These are phyloP conservation scores for Calycina herbarum DNA, from an alignment of 2,329 filamentous ascomycete genomes.

Conservation along the genomic window DNA sequence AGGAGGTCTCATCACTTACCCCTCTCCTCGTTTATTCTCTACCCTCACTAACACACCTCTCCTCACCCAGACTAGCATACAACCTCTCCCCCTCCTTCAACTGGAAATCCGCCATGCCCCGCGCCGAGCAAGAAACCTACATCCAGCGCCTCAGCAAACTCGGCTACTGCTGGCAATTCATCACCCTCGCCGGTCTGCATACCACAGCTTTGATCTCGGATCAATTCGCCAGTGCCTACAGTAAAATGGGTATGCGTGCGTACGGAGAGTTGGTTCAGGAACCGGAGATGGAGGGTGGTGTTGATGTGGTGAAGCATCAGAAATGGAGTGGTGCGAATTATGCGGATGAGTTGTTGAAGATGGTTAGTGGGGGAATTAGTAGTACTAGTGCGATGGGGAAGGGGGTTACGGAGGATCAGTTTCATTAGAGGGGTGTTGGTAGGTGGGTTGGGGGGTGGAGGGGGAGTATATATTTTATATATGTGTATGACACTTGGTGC, in stretches of 20 bases:
- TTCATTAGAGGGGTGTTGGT: conserved; percentile 52
- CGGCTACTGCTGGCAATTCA: conserved; percentile 99
- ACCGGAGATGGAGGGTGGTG: conserved; percentile 86
- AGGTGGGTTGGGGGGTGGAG: neutral
- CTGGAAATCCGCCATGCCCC: conserved; percentile 96
- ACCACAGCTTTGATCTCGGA: conserved; percentile 91
- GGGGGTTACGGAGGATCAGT: conserved; percentile 97
- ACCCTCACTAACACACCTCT: conserved; percentile 4
- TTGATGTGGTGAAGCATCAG: conserved; percentile 98
- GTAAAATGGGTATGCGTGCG: conserved; percentile 84
- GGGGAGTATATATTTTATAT: neutral
- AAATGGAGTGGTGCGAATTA: conserved; percentile 98
- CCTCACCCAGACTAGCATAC: conserved; percentile 76
- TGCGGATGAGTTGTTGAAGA: conserved; percentile 91
- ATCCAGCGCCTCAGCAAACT: conserved; percentile 83
- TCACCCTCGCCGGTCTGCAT: conserved; percentile 96
- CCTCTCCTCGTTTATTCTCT: neutral
- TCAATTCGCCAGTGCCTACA: conserved; percentile 81
- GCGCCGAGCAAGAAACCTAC: conserved; percentile 93
- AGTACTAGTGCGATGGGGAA: conserved; percentile 95
- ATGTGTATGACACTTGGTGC: no score
- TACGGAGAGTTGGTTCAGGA: conserved; percentile 98
- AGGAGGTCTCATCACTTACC: conserved; percentile 21
- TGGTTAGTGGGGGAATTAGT: conserved; percentile 91
- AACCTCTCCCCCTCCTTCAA: conserved; percentile 99